These are phyloP conservation scores for Penicillium lividum DNA, from an alignment of 495 filamentous ascomycete genomes.

Conservation along the genomic window DNA sequence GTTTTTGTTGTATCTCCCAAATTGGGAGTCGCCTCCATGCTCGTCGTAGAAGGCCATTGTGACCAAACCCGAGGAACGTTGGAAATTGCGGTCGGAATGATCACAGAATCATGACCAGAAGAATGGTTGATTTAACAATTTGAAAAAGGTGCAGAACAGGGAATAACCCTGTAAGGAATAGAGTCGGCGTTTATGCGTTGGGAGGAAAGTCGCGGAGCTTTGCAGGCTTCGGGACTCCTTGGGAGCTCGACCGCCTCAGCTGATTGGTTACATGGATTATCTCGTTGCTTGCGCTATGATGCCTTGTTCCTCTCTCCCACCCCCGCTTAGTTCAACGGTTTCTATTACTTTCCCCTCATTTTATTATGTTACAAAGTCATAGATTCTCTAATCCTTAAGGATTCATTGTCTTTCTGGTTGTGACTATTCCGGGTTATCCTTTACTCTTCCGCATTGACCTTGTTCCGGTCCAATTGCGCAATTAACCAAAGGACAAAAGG, in stretches of 20 bases:
- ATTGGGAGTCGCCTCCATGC: constrained; percentile 36
- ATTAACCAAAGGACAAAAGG: not conserved
- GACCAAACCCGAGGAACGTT: constrained; percentile 4
- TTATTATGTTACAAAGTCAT: not conserved
- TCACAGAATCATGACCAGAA: constrained; percentile 2
- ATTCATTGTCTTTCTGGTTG: not conserved
- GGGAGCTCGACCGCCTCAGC: constrained; percentile 14
- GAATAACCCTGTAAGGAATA: constrained; percentile 5
- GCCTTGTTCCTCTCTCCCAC: constrained; percentile 1
- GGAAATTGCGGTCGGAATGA: not conserved
- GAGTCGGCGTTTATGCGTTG: constrained; percentile 10
- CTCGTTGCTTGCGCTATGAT: constrained; percentile 23
- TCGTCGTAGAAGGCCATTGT: constrained; percentile 49
- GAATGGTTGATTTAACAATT: not conserved
- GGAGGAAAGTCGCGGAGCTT: constrained; percentile 20
- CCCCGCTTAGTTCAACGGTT: constrained; percentile 4
- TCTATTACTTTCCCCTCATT: constrained; percentile 1
- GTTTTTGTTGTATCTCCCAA: constrained; percentile 37
- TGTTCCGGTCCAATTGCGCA: constrained; percentile 4
- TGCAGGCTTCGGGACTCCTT: constrained; percentile 19
- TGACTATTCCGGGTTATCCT: not conserved
- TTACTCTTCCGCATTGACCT: constrained; percentile 4
- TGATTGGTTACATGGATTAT: constrained; percentile 21
- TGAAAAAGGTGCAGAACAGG: not conserved
- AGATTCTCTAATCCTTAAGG: not conserved